Conservation (phyloP, 345 rosid species). For the Citrus maxima region DNA sequence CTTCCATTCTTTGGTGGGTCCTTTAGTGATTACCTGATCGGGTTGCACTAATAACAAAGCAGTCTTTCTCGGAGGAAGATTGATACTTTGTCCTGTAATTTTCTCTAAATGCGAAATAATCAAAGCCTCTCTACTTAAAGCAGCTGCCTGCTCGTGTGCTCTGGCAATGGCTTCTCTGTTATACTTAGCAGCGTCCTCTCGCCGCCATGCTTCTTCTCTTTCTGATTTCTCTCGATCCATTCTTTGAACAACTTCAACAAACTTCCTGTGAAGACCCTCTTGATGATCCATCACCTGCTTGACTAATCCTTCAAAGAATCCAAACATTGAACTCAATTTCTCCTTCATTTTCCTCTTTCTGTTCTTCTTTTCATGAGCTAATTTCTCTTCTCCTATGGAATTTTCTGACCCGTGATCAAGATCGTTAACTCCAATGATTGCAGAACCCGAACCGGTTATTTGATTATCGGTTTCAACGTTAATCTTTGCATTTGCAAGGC, state of each 20-base stretch:
- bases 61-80: conserved; percentile 27
- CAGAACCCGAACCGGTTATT: conserved; percentile 35
- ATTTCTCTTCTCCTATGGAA: conserved; percentile 22
- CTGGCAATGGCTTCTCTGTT: conserved; percentile 39
- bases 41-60: conserved; percentile 13
- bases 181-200: conserved; percentile 27
- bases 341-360: conserved; percentile 36
- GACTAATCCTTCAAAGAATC: conserved; percentile 38
- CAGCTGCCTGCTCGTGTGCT: conserved; percentile 36
- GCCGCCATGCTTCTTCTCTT: conserved; percentile 43
- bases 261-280: conserved; percentile 36
- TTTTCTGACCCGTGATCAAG: conserved; percentile 34
- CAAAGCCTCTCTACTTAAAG: conserved; percentile 40
- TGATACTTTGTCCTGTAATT: conserved; percentile 37
- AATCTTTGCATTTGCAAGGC: conserved; percentile 16
- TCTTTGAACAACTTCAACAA: conserved; percentile 40
- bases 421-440: conserved; percentile 24
- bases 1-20: conserved; percentile 16
- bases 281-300: conserved; percentile 48
- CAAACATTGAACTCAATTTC: conserved; percentile 16
- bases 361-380: conserved; percentile 23
- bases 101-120: conserved; percentile 37
- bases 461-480: conserved; percentile 22
- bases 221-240: conserved; percentile 35
- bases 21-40: conserved; percentile 4